phyloP scores from a whole-genome alignment of 75 land plant species.

The Ceratopteris richardii region DNA sequence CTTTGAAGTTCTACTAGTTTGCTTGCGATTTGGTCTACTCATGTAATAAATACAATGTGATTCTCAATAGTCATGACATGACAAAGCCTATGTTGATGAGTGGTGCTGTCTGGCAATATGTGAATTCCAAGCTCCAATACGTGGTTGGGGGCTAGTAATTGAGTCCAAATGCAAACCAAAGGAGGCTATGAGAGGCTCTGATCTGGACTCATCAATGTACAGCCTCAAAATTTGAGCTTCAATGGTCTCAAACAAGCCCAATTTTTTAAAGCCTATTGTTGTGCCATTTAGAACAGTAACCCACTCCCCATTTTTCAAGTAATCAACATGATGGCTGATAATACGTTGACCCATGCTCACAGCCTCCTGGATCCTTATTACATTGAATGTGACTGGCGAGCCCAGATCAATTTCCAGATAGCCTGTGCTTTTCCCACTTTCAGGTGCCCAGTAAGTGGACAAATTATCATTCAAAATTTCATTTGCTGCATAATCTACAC shows the following conservation, averaged over 20 bases:
- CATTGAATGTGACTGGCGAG: conserved; percentile 48
- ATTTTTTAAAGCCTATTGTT: conserved; percentile 80
- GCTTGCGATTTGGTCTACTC: too few relatives aligned
- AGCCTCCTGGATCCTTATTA: conserved; percentile 73
- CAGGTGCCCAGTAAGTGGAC: conserved; percentile 75
- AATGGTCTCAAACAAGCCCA: conserved; percentile 43
- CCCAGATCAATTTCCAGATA: conserved; percentile 40
- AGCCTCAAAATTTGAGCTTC: conserved; percentile 33
- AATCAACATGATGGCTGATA: conserved; percentile 40
- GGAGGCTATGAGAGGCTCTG: conserved; percentile 55
- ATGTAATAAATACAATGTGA: too few relatives aligned
- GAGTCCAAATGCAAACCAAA: conserved; percentile 59
- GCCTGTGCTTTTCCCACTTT: conserved; percentile 14
- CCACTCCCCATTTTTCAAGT: conserved; percentile 21
- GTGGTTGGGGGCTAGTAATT: conserved; percentile 10
- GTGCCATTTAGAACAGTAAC: conserved; percentile 41
- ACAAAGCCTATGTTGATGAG: too few relatives aligned
- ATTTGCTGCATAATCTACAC: conserved; percentile 38
- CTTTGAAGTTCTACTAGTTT: too few relatives aligned
- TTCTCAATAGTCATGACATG: too few relatives aligned
- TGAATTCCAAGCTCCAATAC: background rate
- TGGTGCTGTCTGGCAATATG: too few relatives aligned
- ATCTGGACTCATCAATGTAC: conserved; percentile 51
- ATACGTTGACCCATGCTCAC: conserved; percentile 81
- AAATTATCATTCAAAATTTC: conserved; percentile 53